phyloP scores from a whole-genome alignment of 495 filamentous ascomycete genomes.

The Aspergillus coremiiformis region DNA sequence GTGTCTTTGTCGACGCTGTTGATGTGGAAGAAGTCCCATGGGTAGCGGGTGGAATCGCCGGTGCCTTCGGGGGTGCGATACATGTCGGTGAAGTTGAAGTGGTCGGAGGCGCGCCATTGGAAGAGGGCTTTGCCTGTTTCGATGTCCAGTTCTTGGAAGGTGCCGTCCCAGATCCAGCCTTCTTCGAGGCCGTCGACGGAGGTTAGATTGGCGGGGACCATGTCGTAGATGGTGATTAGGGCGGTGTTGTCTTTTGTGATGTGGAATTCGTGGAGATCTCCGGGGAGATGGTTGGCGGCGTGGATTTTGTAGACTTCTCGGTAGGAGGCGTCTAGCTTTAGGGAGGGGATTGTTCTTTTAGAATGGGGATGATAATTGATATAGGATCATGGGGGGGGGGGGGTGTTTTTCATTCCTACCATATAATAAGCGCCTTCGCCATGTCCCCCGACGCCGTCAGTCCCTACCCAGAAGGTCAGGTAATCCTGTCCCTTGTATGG shows the following conservation, averaged over 20 bases:
- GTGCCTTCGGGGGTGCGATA: conserved; percentile 15
- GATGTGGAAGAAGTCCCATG: conserved; percentile 44
- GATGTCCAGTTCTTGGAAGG: conserved; percentile 45
- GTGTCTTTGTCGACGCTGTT: conserved; percentile 39
- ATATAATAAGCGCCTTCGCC: conserved; percentile 43
- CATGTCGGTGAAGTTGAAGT: conserved; percentile 26
- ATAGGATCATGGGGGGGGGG: no score
- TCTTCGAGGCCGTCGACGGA: conserved; percentile 29
- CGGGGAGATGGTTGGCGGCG: conserved; percentile 25
- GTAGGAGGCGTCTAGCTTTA: conserved; percentile 43
- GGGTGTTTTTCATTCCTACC: conserved; percentile 22
- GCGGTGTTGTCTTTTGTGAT: conserved; percentile 44
- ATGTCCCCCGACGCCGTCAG: conserved; percentile 41
- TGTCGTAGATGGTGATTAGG: conserved; percentile 44
- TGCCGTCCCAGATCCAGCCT: conserved; percentile 46
- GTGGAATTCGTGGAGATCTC: conserved; percentile 41
- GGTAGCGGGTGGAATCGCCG: conserved; percentile 17
- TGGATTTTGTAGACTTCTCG: conserved; percentile 35
- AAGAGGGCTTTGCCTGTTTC: conserved; percentile 36
- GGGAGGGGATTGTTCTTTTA: neutral
- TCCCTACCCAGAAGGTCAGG: conserved; percentile 46
- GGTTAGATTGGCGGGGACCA: conserved; percentile 32
- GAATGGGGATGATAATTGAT: no score
- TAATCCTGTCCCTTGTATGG: conserved; percentile 35
- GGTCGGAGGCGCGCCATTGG: conserved; percentile 36